phyloP scores from a whole-genome alignment of 306 rosid species.

The Lathyrus oleraceus region DNA sequence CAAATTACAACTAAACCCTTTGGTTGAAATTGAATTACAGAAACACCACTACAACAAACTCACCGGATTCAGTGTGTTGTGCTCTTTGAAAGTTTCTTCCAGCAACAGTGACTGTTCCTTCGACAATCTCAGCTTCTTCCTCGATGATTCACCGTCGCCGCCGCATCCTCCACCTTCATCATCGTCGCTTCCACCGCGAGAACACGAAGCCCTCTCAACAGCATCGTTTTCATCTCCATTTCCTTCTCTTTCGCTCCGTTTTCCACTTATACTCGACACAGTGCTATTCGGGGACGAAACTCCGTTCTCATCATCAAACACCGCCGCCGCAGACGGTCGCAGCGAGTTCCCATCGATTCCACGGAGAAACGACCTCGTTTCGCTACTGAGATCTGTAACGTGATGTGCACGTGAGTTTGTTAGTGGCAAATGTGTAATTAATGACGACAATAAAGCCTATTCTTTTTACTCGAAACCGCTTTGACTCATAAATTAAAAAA shows the following conservation, averaged over 20 bases:
- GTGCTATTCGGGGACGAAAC: slow-evolving; percentile 94
- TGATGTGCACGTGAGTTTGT: slow-evolving; percentile 9
- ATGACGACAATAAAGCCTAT: neutral
- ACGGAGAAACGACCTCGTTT: slow-evolving; percentile 49
- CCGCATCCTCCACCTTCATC: slow-evolving; percentile 54
- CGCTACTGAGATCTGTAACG: slow-evolving; percentile 56
- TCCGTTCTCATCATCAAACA: slow-evolving; percentile 62
- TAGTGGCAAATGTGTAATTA: slow-evolving; percentile 31
- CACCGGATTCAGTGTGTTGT: slow-evolving; percentile 81
- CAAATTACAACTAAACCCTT: neutral
- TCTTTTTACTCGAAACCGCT: neutral
- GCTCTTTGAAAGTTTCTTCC: slow-evolving; percentile 90
- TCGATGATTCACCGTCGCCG: slow-evolving; percentile 50
- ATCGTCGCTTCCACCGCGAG: slow-evolving; percentile 64
- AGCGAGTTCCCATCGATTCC: slow-evolving; percentile 62
- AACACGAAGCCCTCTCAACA: slow-evolving; percentile 67
- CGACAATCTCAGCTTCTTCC: slow-evolving; percentile 82
- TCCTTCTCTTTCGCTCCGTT: slow-evolving; percentile 70
- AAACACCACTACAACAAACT: slow-evolving; percentile 41
- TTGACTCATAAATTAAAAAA: neutral
- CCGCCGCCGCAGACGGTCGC: slow-evolving; percentile 43
- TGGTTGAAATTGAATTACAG: neutral
- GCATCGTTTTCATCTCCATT: slow-evolving; percentile 60
- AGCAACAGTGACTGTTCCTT: slow-evolving; percentile 82
- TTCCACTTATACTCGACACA: slow-evolving; percentile 78